Base-by-base conservation (phyloP, 208 protist genomes). In the Sergeia podlipaevii region DNA sequence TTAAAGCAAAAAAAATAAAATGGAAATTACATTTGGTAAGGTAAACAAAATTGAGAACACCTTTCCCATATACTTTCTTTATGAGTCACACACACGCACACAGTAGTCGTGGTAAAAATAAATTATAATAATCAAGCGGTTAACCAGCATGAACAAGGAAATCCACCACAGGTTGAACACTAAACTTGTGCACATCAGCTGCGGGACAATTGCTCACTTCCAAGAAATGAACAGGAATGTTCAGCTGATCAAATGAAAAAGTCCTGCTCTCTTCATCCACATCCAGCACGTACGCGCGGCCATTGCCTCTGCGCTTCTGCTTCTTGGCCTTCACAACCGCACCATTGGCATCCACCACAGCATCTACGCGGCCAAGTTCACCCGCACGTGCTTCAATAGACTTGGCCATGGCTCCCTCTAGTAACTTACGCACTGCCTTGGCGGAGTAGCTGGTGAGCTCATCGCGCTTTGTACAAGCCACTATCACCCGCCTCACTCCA, bases 391-490 rank as follows among this genome's bases (percentile, higher is more conserved):
- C 76, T 26, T 45, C 50, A 32, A 90, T 42, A 38, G 54, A 70
- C 30, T 52, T 51, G 20, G 66, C 76, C 52, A 93, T 79, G 21
- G 77, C 79, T 36, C 46, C 52, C 63, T 93, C 86, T 13, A 95
- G 60, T 34, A 95, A 42, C 58, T 77, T 81, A 4, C 69, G 67
- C 46, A 92, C 77, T 32, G 84, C 76, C 46, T 77, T 81, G n/a
- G 78, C 30, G 27, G 79, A 68, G 68, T 91, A 95, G 62, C 80
- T 89, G 28, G 83, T 91, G 2, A 89, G 30, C 51, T 91, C 84
- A 45, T 95, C 88, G 1, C 88, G 75, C 55, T 92, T 90, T 6
- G 74, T 92, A 46, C 80, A 89, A n/a, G 74, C 84, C 29, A 95
- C 64, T 8, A 89, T 45, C 0, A 95, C 24, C 15, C 46, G 26